Percentiles rank a stretch among this genome's conserved stretches.
Conservation (phyloP, 306 rosid species). For the Gillenia trifoliata region DNA sequence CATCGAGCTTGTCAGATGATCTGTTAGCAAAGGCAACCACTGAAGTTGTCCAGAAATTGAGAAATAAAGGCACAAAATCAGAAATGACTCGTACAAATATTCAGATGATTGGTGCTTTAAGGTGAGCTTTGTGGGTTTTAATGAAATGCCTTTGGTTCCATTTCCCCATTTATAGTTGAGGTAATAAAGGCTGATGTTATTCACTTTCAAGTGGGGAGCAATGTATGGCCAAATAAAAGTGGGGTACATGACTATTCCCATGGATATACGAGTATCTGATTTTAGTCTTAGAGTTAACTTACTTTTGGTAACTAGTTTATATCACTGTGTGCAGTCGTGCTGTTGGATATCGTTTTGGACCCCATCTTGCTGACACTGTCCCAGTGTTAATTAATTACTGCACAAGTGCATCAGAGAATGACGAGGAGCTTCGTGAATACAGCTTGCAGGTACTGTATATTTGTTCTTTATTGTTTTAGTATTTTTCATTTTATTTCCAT, state of each 20-base stretch:
- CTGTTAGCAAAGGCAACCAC: slow-evolving; percentile 77
- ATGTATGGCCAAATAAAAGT: background rate
- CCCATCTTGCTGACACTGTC: slow-evolving; percentile 90
- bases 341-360: slow-evolving; percentile 94
- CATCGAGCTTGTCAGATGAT: slow-evolving; percentile 91
- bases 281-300: background rate
- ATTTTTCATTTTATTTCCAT: background rate
- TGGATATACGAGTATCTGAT: background rate
- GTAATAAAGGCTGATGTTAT: background rate
- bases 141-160: background rate
- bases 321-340: slow-evolving; percentile 68
- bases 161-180: background rate
- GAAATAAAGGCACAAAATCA: slow-evolving; percentile 57
- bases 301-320: slow-evolving; percentile 19
- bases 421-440: slow-evolving; percentile 98
- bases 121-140: slow-evolving; percentile 41
- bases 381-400: slow-evolving; percentile 82
- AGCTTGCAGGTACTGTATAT: slow-evolving; percentile 74
- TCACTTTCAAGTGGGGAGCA: background rate
- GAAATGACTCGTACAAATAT: slow-evolving; percentile 87
- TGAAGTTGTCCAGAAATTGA: slow-evolving; percentile 71
- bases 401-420: slow-evolving; percentile 87
- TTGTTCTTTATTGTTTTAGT: slow-evolving; percentile 4
- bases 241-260: background rate
- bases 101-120: slow-evolving; percentile 98